Percentiles rank a stretch among this genome's conserved stretches.
Conservation (phyloP, 495 filamentous ascomycete genomes). For the Penicillium canariense region DNA sequence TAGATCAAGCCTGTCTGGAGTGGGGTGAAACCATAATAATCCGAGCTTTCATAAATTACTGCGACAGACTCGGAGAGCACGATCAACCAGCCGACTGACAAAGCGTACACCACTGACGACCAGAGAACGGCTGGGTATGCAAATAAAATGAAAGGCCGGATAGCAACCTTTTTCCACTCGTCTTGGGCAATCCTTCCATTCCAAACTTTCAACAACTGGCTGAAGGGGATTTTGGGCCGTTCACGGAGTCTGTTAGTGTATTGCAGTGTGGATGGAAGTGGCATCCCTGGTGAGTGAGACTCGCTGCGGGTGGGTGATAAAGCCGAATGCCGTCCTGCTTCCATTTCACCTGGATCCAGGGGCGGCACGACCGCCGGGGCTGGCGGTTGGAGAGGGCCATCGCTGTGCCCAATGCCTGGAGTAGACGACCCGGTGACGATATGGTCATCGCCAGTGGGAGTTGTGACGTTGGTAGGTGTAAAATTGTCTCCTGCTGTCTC, state of each 20-base stretch:
- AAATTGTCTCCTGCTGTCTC: slow-evolving; percentile 1
- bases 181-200: slow-evolving; percentile 76
- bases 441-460: background rate
- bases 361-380: slow-evolving; percentile 3
- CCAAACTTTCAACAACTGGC: slow-evolving; percentile 67
- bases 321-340: slow-evolving; percentile 17
- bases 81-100: slow-evolving; percentile 94
- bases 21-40: slow-evolving; percentile 73
- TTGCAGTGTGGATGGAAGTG: slow-evolving; percentile 26
- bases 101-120: slow-evolving; percentile 81
- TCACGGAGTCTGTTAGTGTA: slow-evolving; percentile 63
- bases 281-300: slow-evolving; percentile 26
- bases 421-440: background rate
- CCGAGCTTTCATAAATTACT: slow-evolving; percentile 64
- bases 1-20: slow-evolving; percentile 85
- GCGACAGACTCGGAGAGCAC: slow-evolving; percentile 87
- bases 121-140: slow-evolving; percentile 88
- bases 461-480: background rate
- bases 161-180: slow-evolving; percentile 71
- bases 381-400: slow-evolving; percentile 11
- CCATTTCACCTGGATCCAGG: slow-evolving; percentile 20
- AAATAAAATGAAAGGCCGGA: slow-evolving; percentile 81
- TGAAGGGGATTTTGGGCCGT: slow-evolving; percentile 63
- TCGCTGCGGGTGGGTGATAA: slow-evolving; percentile 35
- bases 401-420: slow-evolving; percentile 15